Evolutionary conservation across 2,329 filamentous ascomycete genomes (phyloP).

Genomic region (Arthrinium puccinioides): DNA sequence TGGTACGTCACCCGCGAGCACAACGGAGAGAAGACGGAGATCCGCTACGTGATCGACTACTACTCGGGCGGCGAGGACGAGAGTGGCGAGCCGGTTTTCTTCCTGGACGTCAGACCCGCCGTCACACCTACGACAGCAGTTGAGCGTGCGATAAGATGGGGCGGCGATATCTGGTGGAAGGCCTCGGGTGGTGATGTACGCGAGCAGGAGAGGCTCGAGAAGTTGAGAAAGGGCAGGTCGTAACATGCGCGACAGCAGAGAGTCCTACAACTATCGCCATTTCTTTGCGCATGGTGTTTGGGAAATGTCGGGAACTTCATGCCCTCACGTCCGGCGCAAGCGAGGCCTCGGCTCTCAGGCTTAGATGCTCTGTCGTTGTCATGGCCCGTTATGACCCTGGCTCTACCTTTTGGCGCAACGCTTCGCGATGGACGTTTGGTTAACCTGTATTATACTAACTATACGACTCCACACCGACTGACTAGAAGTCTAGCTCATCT

Average conservation of each 20-base stretch:
- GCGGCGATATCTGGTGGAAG: conserved; percentile 89
- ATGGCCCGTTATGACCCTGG: no score
- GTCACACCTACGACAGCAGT: conserved; percentile 71
- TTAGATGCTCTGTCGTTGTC: no score
- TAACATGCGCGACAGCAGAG: background rate
- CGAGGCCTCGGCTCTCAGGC: no score
- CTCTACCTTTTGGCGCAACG: no score
- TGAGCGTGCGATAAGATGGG: conserved; percentile 79
- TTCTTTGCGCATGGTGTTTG: conserved; percentile 5
- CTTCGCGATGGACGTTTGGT: no score
- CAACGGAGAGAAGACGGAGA: conserved; percentile 62
- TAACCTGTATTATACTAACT: no score
- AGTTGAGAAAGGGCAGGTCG: background rate
- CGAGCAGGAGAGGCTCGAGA: conserved; percentile 27
- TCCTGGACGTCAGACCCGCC: conserved; percentile 86
- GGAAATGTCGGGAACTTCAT: no score
- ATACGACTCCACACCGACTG: no score
- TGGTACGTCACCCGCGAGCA: conserved; percentile 81
- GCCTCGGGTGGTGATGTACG: conserved; percentile 67
- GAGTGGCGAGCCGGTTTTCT: conserved; percentile 90
- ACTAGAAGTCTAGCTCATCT: no score
- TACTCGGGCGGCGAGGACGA: conserved; percentile 82
- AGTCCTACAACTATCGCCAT: conserved; percentile 2
- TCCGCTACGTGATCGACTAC: conserved; percentile 96
- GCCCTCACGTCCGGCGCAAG: no score